Percentiles rank a stretch among this genome's conserved stretches.
phyloP scores from a whole-genome alignment of 768 basidiomycete species.

The Termitomyces sp. region DNA sequence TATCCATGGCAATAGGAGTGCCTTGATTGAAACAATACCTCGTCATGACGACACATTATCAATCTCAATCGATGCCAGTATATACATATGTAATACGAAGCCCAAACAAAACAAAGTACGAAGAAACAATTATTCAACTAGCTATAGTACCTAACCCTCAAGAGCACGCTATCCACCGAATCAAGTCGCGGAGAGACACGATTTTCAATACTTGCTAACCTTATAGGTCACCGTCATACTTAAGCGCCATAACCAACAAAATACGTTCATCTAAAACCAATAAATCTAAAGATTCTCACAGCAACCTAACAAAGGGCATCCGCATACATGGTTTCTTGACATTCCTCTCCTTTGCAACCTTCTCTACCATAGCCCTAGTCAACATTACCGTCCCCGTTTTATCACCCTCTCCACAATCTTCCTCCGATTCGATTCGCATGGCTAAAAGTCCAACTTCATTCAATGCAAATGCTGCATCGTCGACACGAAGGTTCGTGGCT shows the following conservation, averaged over 20 bases:
- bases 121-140: too few species aligned
- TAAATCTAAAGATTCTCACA: too few species aligned
- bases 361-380: constrained; percentile 35
- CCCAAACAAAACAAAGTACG: too few species aligned
- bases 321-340: constrained; percentile 71
- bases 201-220: too few species aligned
- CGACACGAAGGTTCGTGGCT: constrained; percentile 74
- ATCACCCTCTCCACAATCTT: constrained; percentile 17
- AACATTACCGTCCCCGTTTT: constrained; percentile 32
- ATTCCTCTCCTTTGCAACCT: constrained; percentile 59
- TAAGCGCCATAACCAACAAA: too few species aligned
- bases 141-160: too few species aligned
- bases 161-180: too few species aligned
- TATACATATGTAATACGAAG: too few species aligned
- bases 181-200: too few species aligned
- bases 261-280: too few species aligned
- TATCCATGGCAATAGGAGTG: neutral
- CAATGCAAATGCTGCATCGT: constrained; percentile 86
- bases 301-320: constrained; percentile 52
- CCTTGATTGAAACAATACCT: neutral
- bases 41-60: neutral
- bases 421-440: constrained; percentile 29
- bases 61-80: too few species aligned
- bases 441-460: constrained; percentile 77
- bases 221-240: too few species aligned